Conservation (phyloP, 2,329 filamentous ascomycete species). For the Ophiocordyceps sinensis region DNA sequence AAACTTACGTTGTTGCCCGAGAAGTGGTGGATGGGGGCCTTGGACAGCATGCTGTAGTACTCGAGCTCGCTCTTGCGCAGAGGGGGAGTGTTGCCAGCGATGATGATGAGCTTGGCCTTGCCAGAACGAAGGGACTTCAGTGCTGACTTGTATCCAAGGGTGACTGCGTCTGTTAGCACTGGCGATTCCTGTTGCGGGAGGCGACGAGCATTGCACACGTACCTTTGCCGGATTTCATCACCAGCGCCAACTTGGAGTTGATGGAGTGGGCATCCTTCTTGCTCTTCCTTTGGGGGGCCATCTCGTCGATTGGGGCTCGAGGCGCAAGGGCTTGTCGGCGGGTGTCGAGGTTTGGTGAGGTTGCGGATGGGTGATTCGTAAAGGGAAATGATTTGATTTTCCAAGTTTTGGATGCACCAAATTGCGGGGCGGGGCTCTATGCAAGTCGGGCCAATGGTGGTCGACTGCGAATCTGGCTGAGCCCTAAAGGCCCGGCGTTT, state of each 20-base stretch:
- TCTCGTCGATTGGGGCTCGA: slow-evolving; percentile 34
- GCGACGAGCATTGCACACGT: slow-evolving; percentile 23
- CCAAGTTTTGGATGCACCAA: slow-evolving; percentile 9
- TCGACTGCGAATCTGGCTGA: slow-evolving; percentile 4
- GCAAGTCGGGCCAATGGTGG: slow-evolving; percentile 14
- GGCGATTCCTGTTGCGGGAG: background rate
- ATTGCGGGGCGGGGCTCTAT: slow-evolving; percentile 10
- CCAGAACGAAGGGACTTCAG: slow-evolving; percentile 84
- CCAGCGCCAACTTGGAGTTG: slow-evolving; percentile 46
- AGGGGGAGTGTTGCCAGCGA: slow-evolving; percentile 85
- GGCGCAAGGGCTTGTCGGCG: slow-evolving; percentile 2
- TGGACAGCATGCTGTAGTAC: slow-evolving; percentile 86
- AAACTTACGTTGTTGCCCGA: slow-evolving; percentile 93
- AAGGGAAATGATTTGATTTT: slow-evolving; percentile 4
- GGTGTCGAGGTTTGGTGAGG: background rate
- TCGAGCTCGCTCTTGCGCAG: slow-evolving; percentile 96
- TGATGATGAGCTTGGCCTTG: slow-evolving; percentile 98
- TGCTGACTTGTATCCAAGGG: slow-evolving; percentile 26
- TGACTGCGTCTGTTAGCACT: slow-evolving; percentile 13
- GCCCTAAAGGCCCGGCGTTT: slow-evolving; percentile 27
- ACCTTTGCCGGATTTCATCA: slow-evolving; percentile 61
- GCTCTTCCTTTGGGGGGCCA: slow-evolving; percentile 58
- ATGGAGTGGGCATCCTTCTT: slow-evolving; percentile 73
- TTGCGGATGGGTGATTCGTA: no score
- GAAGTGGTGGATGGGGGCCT: slow-evolving; percentile 96